Percentiles rank a stretch among this genome's conserved stretches.
Evolutionary conservation across 352 stramenopile species (phyloP).

Genomic region (Globisporangium nodosum): DNA sequence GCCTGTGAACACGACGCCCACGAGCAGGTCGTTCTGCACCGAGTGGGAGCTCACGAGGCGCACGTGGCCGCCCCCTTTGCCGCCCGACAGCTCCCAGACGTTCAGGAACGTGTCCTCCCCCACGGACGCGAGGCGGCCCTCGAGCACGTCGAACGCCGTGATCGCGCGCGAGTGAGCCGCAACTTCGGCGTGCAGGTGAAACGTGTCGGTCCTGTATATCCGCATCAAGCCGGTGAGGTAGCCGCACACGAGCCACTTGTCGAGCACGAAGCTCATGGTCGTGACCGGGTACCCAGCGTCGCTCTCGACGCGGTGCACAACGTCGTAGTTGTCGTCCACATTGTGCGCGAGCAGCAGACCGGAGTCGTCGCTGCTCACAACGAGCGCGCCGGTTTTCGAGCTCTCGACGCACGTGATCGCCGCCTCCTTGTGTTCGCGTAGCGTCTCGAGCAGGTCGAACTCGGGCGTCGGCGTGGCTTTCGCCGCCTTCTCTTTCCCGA

Average conservation of each 20-base stretch:
- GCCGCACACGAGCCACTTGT: conserved; percentile 51
- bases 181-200: conserved; percentile 55
- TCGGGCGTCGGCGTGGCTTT: conserved; percentile 36
- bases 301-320: conserved; percentile 48
- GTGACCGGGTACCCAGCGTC: conserved; percentile 40
- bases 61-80: conserved; percentile 18
- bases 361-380: conserved; percentile 57
- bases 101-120: conserved; percentile 80
- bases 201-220: conserved; percentile 40
- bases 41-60: conserved; percentile 56
- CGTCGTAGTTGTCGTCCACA: conserved; percentile 44
- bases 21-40: conserved; percentile 59
- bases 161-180: conserved; percentile 64
- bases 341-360: conserved; percentile 55
- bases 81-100: conserved; percentile 52
- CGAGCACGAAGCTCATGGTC: conserved; percentile 43
- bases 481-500: conserved; percentile 45
- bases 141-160: conserved; percentile 50
- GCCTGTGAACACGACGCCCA: conserved; percentile 44
- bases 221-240: conserved; percentile 55
- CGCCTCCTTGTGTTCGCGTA: conserved; percentile 42
- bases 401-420: conserved; percentile 58
- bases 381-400: conserved; percentile 23
- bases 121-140: conserved; percentile 50
- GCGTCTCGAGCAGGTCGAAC: conserved; percentile 60